Conservation (phyloP, 2,329 filamentous ascomycete species). For the Sporothrix phasma region DNA sequence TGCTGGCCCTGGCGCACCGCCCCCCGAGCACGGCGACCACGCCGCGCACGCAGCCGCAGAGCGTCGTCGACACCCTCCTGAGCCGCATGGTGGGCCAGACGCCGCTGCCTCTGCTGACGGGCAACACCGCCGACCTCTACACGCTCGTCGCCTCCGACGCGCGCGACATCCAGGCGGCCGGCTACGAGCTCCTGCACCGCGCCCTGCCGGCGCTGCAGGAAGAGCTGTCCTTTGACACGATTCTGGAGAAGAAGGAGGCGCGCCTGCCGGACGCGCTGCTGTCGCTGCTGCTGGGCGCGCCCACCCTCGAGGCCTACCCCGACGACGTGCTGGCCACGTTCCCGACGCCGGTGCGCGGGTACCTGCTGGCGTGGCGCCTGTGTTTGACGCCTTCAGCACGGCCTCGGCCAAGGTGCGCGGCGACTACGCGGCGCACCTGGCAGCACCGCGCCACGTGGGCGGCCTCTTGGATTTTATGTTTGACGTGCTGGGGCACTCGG, state of each 20-base stretch:
- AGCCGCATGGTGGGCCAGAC: constrained; percentile 58
- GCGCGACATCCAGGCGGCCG: constrained; percentile 64
- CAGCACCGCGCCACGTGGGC: constrained; percentile 54
- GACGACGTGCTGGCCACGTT: constrained; percentile 58
- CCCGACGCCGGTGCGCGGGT: constrained; percentile 62
- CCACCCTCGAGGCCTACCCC: constrained; percentile 56
- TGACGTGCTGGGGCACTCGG: constrained; percentile 71
- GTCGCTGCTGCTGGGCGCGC: constrained; percentile 70
- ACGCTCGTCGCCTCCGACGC: constrained; percentile 67
- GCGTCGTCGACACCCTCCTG: constrained; percentile 66
- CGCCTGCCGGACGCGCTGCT: constrained; percentile 75
- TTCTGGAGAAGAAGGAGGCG: constrained; percentile 61
- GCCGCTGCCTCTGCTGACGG: constrained; percentile 49
- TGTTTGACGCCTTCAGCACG: constrained; percentile 75
- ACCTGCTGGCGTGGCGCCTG: constrained; percentile 82
- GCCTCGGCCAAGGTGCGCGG: constrained; percentile 74
- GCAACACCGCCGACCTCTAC: constrained; percentile 60
- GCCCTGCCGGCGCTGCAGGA: constrained; percentile 73
- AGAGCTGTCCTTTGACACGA: constrained; percentile 65
- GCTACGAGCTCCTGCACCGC: constrained; percentile 69
- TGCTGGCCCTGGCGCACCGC: constrained; percentile 4
- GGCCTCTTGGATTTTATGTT: constrained; percentile 71
- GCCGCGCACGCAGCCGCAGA: constrained; percentile 45
- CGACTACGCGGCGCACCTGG: constrained; percentile 76
- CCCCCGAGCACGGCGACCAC: neutral